Evolutionary conservation across 2,329 filamentous ascomycete genomes (phyloP).

Genomic region (Tolypocladium paradoxum): DNA sequence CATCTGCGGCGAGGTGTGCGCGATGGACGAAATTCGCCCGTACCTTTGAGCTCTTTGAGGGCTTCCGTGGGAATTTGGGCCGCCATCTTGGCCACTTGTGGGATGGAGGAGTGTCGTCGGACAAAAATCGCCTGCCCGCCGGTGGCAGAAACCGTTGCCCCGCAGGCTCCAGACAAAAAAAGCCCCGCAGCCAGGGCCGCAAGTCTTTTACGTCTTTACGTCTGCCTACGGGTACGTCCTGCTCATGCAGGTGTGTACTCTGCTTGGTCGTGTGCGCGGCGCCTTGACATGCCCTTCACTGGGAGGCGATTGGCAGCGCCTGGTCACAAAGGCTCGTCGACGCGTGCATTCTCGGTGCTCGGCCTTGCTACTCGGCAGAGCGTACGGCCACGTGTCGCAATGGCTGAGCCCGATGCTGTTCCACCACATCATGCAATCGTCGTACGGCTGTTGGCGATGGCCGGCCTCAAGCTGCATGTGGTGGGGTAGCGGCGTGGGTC

Average conservation of each 20-base stretch:
- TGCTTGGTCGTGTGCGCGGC: no score
- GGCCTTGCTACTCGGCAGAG: not conserved
- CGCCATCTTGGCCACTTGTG: constrained; percentile 25
- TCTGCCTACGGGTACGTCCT: no score
- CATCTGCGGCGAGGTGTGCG: not conserved
- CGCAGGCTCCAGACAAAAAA: not conserved
- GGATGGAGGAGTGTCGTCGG: not conserved
- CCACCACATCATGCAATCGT: not conserved
- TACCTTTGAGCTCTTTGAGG: constrained; percentile 33
- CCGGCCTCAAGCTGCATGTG: not conserved
- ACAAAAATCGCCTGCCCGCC: not conserved
- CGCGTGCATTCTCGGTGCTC: not conserved
- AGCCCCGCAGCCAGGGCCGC: not conserved
- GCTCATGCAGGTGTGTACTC: no score
- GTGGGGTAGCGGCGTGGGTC: not conserved
- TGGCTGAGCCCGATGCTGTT: not conserved
- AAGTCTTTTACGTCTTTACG: no score
- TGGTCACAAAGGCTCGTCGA: no score
- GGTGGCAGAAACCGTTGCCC: not conserved
- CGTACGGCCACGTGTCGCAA: not conserved
- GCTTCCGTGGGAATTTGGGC: constrained; percentile 31
- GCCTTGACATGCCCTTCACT: no score
- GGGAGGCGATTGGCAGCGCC: no score
- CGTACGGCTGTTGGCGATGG: not conserved
- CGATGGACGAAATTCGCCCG: not conserved